Conservation (phyloP, 1,139 yeast species). For the Suhomyces taliae region DNA sequence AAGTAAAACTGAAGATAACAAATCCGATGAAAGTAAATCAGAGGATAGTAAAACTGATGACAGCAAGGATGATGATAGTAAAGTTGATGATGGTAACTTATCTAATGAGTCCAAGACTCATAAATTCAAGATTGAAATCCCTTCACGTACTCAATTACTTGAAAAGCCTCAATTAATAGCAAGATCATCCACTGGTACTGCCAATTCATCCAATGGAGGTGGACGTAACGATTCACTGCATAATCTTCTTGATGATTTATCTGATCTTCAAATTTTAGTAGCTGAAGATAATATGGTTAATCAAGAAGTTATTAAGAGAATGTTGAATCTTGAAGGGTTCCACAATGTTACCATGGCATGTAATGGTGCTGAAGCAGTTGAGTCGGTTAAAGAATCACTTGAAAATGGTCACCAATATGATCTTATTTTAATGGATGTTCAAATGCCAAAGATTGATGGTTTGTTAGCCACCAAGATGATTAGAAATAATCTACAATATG, state of each 20-base stretch:
- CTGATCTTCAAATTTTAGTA: conserved; percentile 62
- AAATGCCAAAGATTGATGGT: conserved; percentile 94
- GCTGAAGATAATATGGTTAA: conserved; percentile 94
- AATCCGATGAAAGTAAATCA: background rate
- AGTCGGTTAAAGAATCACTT: conserved; percentile 53
- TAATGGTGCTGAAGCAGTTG: conserved; percentile 89
- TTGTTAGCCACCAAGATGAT: conserved; percentile 75
- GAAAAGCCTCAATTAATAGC: conserved; percentile 51
- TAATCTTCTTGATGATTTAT: conserved; percentile 30
- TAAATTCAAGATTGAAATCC: conserved; percentile 12
- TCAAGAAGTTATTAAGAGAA: conserved; percentile 84
- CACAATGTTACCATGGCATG: conserved; percentile 70
- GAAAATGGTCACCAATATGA: conserved; percentile 44
- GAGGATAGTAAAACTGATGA: background rate
- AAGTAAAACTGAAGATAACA: background rate
- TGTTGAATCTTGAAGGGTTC: conserved; percentile 81
- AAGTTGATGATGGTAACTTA: background rate
- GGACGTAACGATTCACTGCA: conserved; percentile 21
- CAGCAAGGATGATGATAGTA: background rate
- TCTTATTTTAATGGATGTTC: conserved; percentile 91
- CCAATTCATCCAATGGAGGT: conserved; percentile 35
- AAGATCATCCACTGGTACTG: conserved; percentile 58
- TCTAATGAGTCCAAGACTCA: background rate
- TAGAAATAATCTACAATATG: conserved; percentile 61
- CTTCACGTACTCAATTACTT: conserved; percentile 15